phyloP scores from a whole-genome alignment of 2,329 filamentous ascomycete species.

The Xylogone sp. region DNA sequence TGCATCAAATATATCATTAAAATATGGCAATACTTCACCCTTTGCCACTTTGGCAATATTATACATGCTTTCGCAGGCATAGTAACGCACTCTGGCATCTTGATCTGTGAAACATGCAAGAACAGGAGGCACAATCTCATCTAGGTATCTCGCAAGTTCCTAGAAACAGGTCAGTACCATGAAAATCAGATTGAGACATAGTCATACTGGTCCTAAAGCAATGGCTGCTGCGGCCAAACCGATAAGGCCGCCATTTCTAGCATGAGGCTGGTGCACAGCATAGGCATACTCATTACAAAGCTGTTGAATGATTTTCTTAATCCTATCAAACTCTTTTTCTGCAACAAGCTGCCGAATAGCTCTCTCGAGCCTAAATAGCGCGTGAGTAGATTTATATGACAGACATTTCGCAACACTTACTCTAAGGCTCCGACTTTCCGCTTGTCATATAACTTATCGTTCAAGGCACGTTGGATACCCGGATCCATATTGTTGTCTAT shows the following conservation, averaged over 20 bases:
- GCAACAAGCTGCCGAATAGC: conserved; percentile 81
- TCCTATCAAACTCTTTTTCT: conserved; percentile 72
- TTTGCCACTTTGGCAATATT: conserved; percentile 99
- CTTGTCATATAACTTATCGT: conserved; percentile 98
- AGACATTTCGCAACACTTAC: conserved; percentile 49
- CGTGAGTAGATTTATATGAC: conserved; percentile 6
- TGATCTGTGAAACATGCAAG: conserved; percentile 97
- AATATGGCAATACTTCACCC: conserved; percentile 93
- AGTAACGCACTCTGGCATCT: conserved; percentile 95
- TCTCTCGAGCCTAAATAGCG: conserved; percentile 68
- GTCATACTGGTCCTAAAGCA: conserved; percentile 80
- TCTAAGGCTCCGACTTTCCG: conserved; percentile 94
- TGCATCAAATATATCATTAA: conserved; percentile 97
- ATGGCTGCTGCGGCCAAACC: conserved; percentile 94
- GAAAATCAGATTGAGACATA: not conserved
- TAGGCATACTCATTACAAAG: conserved; percentile 98
- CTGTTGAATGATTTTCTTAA: conserved; percentile 88
- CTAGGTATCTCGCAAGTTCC: conserved; percentile 88
- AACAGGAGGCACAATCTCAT: conserved; percentile 92
- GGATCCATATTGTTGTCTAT: conserved; percentile 64
- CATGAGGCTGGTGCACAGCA: conserved; percentile 93
- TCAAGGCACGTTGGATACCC: conserved; percentile 83
- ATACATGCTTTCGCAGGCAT: conserved; percentile 99
- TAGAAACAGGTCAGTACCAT: conserved; percentile 34
- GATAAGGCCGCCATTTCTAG: conserved; percentile 92